Evolutionary conservation across 2,329 filamentous ascomycete species (phyloP).

Genomic region (Botrytis tulipae): DNA sequence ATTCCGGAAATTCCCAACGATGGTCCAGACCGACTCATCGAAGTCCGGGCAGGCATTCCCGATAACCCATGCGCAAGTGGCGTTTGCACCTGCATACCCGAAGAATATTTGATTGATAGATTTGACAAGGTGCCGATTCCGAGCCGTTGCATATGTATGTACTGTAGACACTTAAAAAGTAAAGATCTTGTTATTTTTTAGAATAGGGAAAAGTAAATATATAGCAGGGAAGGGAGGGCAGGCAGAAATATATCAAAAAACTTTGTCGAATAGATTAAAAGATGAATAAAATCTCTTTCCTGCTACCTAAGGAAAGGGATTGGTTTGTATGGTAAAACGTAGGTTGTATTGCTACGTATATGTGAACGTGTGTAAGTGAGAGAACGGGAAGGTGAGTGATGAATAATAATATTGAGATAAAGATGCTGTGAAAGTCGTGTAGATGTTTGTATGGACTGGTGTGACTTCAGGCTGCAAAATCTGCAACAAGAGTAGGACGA

Average conservation of each 20-base stretch:
- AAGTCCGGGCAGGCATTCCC: not conserved
- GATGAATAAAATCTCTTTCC: not conserved
- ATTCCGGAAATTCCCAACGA: not conserved
- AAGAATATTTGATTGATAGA: not conserved
- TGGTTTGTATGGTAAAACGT: not conserved
- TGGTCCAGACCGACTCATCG: not conserved
- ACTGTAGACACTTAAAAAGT: not conserved
- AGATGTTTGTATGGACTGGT: not conserved
- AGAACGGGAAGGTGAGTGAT: not conserved
- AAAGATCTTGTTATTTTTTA: not conserved
- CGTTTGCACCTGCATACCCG: conserved; percentile 4
- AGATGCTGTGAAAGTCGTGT: conserved; percentile 3
- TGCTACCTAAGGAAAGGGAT: not conserved
- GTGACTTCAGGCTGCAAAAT: not conserved
- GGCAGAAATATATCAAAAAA: not conserved
- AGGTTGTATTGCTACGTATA: not conserved
- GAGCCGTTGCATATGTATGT: conserved; percentile 16
- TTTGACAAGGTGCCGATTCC: conserved; percentile 10
- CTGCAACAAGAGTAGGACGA: conserved; percentile 9
- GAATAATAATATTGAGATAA: not conserved
- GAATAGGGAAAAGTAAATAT: not conserved
- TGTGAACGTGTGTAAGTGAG: not conserved
- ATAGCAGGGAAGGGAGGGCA: not conserved
- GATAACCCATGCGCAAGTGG: conserved; percentile 7
- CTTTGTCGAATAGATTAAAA: not conserved